A percentile compares a stretch with the other conserved stretches of the same genome.
Conservation (phyloP, 345 rosid species). For the Eucalyptus virginea region DNA sequence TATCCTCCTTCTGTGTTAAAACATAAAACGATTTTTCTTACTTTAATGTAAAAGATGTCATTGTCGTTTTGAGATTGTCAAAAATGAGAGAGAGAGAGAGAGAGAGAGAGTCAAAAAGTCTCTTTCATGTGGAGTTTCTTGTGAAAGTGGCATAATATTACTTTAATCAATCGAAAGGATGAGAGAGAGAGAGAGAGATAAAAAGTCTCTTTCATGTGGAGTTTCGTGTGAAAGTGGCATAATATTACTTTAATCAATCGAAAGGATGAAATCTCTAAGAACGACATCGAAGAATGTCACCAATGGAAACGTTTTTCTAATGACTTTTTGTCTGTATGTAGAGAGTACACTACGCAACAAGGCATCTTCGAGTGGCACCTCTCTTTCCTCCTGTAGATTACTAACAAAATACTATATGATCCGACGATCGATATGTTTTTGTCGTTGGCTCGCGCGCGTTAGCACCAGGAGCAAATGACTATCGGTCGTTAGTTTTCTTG, state of each 20-base stretch:
- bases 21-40: neutral
- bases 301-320: neutral
- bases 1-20: neutral
- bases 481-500: neutral
- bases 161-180: neutral
- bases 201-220: slow-evolving; percentile 14
- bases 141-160: too few species aligned
- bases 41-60: neutral
- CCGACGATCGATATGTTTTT: neutral
- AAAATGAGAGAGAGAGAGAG: neutral
- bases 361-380: neutral
- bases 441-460: neutral
- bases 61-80: neutral
- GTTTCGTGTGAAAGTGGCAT: too few species aligned
- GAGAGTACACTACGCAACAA: neutral
- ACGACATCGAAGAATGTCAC: slow-evolving; percentile 32
- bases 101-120: neutral
- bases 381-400: neutral
- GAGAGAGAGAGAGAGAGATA: neutral
- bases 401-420: too few species aligned
- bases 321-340: neutral
- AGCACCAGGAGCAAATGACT: neutral
- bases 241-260: neutral
- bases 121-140: slow-evolving; percentile 8
- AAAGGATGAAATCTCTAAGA: slow-evolving; percentile 9